Percentiles rank a stretch among this genome's conserved stretches.
phyloP scores from a whole-genome alignment of 352 stramenopile species.

The Elongisporangium anandrum region DNA sequence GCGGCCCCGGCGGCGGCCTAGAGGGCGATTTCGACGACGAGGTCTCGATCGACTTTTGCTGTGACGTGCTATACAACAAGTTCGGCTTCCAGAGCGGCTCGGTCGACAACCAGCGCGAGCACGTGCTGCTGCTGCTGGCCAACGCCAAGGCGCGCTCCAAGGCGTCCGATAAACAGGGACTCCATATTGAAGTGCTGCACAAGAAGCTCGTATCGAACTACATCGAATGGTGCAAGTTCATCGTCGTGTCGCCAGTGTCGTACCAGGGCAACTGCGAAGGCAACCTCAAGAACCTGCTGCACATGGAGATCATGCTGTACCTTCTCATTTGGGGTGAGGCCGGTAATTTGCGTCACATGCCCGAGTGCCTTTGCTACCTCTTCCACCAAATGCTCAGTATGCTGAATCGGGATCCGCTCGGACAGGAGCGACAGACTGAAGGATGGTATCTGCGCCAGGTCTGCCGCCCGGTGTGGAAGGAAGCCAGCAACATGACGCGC shows the following conservation, averaged over 20 bases:
- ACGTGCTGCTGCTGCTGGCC: slow-evolving; percentile 64
- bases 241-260: slow-evolving; percentile 23
- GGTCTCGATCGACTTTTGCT: slow-evolving; percentile 68
- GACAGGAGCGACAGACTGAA: slow-evolving; percentile 33
- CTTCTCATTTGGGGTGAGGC: slow-evolving; percentile 96
- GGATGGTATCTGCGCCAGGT: slow-evolving; percentile 58
- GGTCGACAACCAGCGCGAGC: slow-evolving; percentile 74
- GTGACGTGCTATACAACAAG: slow-evolving; percentile 63
- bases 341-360: slow-evolving; percentile 94
- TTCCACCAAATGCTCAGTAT: slow-evolving; percentile 83
- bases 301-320: slow-evolving; percentile 94
- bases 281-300: slow-evolving; percentile 50
- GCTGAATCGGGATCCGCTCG: slow-evolving; percentile 57
- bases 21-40: slow-evolving; percentile 73
- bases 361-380: slow-evolving; percentile 95
- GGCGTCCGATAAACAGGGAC: slow-evolving; percentile 28
- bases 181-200: slow-evolving; percentile 51
- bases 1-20: slow-evolving; percentile 31
- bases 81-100: slow-evolving; percentile 72
- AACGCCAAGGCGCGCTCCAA: slow-evolving; percentile 64
- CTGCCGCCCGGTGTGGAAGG: slow-evolving; percentile 54
- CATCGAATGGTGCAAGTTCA: slow-evolving; percentile 56
- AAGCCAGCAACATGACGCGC: slow-evolving; percentile 59
- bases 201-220: slow-evolving; percentile 69
- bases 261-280: slow-evolving; percentile 37